These are phyloP conservation scores for Sanghuangporus sanghuang DNA, from an alignment of 1,284 basidiomycete species.

Conservation along the genomic window DNA sequence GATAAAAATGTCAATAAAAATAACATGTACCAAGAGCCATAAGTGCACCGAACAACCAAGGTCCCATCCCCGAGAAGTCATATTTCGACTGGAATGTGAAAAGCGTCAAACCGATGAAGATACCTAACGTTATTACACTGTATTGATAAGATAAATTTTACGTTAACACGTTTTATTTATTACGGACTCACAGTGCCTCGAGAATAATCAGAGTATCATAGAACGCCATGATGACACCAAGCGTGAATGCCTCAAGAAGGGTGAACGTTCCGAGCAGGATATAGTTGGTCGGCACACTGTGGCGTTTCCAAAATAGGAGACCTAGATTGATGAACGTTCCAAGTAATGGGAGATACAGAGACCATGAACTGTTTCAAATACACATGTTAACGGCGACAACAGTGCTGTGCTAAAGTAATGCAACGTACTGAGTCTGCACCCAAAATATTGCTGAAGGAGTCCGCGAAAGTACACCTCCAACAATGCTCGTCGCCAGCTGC, in stretches of 20 bases:
- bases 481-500: slow-evolving; percentile 65
- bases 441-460: slow-evolving; percentile 52
- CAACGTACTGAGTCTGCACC: slow-evolving; percentile 63
- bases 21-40: slow-evolving; percentile 56
- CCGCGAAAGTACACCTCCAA: slow-evolving; percentile 62
- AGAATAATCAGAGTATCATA: slow-evolving; percentile 75
- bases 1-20: not conserved
- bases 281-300: slow-evolving; percentile 79
- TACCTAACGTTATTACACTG: slow-evolving; percentile 78
- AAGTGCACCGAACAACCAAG: slow-evolving; percentile 77
- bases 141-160: slow-evolving; percentile 18
- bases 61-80: slow-evolving; percentile 81
- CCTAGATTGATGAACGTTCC: slow-evolving; percentile 72
- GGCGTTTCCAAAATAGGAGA: slow-evolving; percentile 83
- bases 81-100: slow-evolving; percentile 89
- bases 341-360: slow-evolving; percentile 71
- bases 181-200: slow-evolving; percentile 65
- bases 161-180: not conserved
- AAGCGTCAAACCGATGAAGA: slow-evolving; percentile 82
- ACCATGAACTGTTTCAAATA: slow-evolving; percentile 49
- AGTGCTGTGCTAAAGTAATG: not conserved
- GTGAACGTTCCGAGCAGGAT: slow-evolving; percentile 77
- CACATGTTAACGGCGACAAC: not conserved
- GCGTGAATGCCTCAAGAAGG: slow-evolving; percentile 70
- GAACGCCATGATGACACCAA: slow-evolving; percentile 76